These are phyloP conservation scores for Flammula alnicola DNA, from an alignment of 1,284 basidiomycete genomes.

Conservation along the genomic window DNA sequence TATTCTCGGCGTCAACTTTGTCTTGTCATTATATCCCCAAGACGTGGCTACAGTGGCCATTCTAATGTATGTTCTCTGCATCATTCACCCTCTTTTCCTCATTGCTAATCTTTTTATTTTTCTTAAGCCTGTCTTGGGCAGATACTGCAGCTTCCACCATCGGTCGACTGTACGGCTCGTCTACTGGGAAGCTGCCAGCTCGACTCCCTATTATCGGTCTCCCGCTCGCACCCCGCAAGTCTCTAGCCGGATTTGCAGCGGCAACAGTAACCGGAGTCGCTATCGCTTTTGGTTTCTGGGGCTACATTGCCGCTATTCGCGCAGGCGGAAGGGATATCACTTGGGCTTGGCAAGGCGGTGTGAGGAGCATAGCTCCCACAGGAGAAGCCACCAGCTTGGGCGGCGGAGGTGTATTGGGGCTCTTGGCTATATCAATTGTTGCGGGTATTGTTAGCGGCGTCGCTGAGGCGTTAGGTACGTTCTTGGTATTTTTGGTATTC, in stretches of 20 bases:
- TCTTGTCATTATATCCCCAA: constrained; percentile 79
- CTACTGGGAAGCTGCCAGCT: constrained; percentile 71
- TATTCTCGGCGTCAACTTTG: constrained; percentile 87
- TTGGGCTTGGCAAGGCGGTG: constrained; percentile 60
- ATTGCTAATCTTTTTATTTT: background rate
- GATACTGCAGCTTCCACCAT: constrained; percentile 95
- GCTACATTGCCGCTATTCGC: constrained; percentile 55
- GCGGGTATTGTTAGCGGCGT: constrained; percentile 82
- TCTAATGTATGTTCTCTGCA: constrained; percentile 68
- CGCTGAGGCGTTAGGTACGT: constrained; percentile 83
- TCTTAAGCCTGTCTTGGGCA: constrained; percentile 97
- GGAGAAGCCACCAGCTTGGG: constrained; percentile 20
- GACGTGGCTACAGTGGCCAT: constrained; percentile 90
- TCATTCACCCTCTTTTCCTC: background rate
- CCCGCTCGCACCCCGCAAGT: constrained; percentile 85
- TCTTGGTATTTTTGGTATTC: constrained; percentile 18
- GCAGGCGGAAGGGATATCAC: constrained; percentile 40
- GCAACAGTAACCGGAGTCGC: constrained; percentile 79
- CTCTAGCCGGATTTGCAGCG: constrained; percentile 88
- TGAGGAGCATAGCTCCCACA: constrained; percentile 27
- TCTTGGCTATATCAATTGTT: constrained; percentile 62
- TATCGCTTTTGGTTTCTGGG: constrained; percentile 84
- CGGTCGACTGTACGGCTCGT: constrained; percentile 83
- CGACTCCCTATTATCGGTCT: constrained; percentile 61
- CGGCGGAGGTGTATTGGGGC: constrained; percentile 53